Conservation (phyloP, 73 alveolate species). For the Symbiodinium pilosum region DNA sequence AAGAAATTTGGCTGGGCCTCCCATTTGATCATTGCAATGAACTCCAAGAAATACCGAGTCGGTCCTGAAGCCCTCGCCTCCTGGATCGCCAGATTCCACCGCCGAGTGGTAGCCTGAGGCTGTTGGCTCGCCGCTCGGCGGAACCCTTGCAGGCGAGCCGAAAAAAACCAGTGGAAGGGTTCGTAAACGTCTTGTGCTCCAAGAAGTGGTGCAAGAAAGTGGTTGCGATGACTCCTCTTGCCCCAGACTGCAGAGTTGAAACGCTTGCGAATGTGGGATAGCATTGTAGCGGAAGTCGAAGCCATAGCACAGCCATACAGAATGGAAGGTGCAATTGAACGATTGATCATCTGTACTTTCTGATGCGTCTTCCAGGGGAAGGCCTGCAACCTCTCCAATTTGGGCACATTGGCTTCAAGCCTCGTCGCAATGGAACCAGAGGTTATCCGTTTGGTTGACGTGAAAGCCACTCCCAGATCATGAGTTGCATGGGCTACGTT, state of each 20-base stretch:
- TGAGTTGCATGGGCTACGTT: not conserved
- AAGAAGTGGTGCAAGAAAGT: not conserved
- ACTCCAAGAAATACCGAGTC: too few relatives aligned
- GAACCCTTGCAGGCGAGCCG: not conserved
- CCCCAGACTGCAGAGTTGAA: not conserved
- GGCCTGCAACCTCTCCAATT: not conserved
- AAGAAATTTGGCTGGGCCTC: not conserved
- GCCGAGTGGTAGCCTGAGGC: not conserved
- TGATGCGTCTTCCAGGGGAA: not conserved
- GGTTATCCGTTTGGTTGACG: not conserved
- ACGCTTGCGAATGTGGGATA: not conserved
- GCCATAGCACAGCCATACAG: not conserved
- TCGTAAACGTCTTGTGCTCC: not conserved
- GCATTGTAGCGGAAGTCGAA: not conserved
- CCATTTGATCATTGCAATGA: too few relatives aligned
- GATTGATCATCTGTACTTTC: not conserved
- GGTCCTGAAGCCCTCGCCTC: not conserved
- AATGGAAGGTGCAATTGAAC: not conserved
- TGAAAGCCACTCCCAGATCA: not conserved
- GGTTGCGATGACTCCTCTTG: not conserved
- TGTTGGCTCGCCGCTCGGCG: not conserved
- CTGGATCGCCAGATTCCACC: not conserved
- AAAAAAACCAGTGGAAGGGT: not conserved
- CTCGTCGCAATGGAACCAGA: not conserved
- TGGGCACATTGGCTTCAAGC: not conserved